phyloP scores from a whole-genome alignment of 306 rosid species.

The Argentina anserina region DNA sequence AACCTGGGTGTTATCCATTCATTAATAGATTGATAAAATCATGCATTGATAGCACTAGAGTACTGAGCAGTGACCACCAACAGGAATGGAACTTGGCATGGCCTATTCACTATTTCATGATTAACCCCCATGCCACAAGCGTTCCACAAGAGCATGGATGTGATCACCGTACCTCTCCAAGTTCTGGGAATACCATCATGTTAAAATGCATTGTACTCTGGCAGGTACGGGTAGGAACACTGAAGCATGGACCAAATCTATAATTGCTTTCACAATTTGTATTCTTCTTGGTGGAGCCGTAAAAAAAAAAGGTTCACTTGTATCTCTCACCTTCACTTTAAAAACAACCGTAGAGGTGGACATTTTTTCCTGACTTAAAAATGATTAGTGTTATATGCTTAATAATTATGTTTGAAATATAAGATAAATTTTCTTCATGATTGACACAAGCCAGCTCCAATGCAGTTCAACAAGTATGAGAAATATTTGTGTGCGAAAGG shows the following conservation, averaged over 20 bases:
- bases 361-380: too few relatives aligned
- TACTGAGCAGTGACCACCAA: slow-evolving; percentile 8
- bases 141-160: slow-evolving; percentile 11
- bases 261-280: not conserved
- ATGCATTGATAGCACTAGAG: not conserved
- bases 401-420: too few relatives aligned
- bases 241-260: slow-evolving; percentile 15
- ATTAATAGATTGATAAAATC: not conserved
- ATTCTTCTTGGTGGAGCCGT: not conserved
- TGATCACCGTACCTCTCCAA: not conserved
- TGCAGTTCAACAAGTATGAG: not conserved
- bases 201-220: slow-evolving; percentile 9
- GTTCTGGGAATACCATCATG: slow-evolving; percentile 12
- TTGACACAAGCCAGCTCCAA: not conserved
- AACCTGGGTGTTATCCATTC: not conserved
- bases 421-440: not conserved
- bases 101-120: not conserved
- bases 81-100: slow-evolving; percentile 17
- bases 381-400: not conserved
- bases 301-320: not conserved
- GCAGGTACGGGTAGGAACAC: not conserved
- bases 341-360: not conserved
- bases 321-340: not conserved
- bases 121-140: slow-evolving; percentile 13
- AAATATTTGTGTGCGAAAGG: too few relatives aligned